These are phyloP conservation scores for Cunninghamia lanceolata DNA, from an alignment of 75 land plant genomes.

Conservation along the genomic window DNA sequence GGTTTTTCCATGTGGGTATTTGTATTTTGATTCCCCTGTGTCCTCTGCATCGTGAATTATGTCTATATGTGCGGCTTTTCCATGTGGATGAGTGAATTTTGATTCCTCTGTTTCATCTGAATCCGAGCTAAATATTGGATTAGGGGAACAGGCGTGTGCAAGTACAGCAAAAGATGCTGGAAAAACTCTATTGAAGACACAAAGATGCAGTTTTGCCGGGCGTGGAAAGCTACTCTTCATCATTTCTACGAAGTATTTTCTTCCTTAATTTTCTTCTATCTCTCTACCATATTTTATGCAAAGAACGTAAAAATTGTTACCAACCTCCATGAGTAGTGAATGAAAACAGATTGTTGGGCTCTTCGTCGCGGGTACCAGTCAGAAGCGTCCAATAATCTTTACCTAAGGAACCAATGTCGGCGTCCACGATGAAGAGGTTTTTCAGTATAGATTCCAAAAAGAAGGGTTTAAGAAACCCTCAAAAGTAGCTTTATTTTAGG, in stretches of 20 bases:
- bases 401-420: background rate
- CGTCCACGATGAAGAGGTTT: background rate
- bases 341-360: background rate
- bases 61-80: background rate
- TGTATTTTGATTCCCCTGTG: background rate
- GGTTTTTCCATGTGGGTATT: background rate
- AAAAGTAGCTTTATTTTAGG: background rate
- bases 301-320: background rate
- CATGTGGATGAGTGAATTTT: background rate
- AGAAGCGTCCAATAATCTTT: background rate
- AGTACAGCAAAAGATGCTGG: background rate
- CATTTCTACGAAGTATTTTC: background rate
- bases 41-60: background rate
- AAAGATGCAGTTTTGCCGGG: background rate
- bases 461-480: background rate
- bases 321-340: background rate
- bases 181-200: background rate
- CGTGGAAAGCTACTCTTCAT: background rate
- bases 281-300: background rate
- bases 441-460: background rate
- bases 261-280: background rate
- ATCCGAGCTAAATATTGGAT: background rate
- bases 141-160: background rate
- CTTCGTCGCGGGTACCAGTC: background rate
- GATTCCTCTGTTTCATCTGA: background rate